These are phyloP conservation scores for Trichophyton benhamiae DNA, from an alignment of 2,329 filamentous ascomycete genomes.

Conservation along the genomic window DNA sequence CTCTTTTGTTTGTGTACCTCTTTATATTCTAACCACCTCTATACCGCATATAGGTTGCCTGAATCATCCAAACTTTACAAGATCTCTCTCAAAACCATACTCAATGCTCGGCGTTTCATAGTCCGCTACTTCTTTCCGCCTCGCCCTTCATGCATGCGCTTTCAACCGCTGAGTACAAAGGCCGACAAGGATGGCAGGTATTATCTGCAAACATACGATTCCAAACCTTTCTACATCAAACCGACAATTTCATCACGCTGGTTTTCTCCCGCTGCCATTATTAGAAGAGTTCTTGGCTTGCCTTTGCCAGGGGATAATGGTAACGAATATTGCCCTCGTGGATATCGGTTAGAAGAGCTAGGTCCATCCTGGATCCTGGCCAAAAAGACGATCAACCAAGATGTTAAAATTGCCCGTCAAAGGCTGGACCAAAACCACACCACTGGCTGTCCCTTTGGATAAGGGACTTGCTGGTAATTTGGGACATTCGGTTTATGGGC, in stretches of 20 bases:
- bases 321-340: constrained; percentile 36
- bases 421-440: neutral
- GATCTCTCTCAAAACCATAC: constrained; percentile 38
- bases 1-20: neutral
- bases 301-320: constrained; percentile 37
- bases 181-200: constrained; percentile 46
- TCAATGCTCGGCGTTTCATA: constrained; percentile 39
- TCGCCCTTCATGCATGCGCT: constrained; percentile 34
- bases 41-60: neutral
- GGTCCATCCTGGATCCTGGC: constrained; percentile 38
- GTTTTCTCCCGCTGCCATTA: constrained; percentile 42
- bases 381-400: neutral
- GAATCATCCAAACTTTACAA: neutral
- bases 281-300: constrained; percentile 35
- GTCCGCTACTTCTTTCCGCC: constrained; percentile 51
- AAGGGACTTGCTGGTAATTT: neutral
- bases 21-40: neutral
- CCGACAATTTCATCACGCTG: constrained; percentile 49
- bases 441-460: constrained; percentile 2
- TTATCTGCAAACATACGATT: constrained; percentile 41
- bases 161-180: constrained; percentile 30
- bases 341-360: constrained; percentile 43
- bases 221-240: constrained; percentile 53
- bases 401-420: neutral
- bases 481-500: neutral